A percentile compares a stretch with the other conserved stretches of the same genome.
Evolutionary conservation across 2,329 filamentous ascomycete genomes (phyloP).

Genomic region (Ampelomyces quisqualis): DNA sequence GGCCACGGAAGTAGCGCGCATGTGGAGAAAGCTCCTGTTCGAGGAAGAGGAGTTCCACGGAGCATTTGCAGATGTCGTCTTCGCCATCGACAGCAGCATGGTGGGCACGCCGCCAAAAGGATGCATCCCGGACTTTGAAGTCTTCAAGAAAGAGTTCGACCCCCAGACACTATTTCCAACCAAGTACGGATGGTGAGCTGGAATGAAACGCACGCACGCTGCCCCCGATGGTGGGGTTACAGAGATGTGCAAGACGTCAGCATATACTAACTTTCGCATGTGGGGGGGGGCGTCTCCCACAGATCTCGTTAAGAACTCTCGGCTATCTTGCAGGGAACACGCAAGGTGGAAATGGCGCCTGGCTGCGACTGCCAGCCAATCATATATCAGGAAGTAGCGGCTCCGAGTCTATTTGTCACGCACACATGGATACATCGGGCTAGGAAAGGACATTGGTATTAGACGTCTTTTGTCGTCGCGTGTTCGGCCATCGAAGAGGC

Average conservation of each 20-base stretch:
- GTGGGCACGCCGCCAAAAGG: conserved; percentile 36
- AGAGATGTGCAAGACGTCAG: conserved; percentile 17
- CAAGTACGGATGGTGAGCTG: conserved; percentile 21
- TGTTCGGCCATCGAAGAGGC: conserved; percentile 1
- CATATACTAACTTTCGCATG: too few relatives aligned
- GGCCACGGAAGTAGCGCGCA: conserved; percentile 45
- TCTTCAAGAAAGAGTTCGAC: conserved; percentile 46
- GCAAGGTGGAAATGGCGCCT: neutral
- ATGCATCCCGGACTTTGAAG: conserved; percentile 40
- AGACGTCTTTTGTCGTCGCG: conserved; percentile 1
- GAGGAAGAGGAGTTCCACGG: conserved; percentile 48
- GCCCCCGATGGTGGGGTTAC: conserved; percentile 14
- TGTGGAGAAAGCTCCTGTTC: conserved; percentile 49
- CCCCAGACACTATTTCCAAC: conserved; percentile 44
- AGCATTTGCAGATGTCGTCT: conserved; percentile 49
- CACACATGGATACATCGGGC: neutral
- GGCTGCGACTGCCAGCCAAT: conserved; percentile 15
- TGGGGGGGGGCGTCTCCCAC: conserved; percentile 7
- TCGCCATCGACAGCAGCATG: conserved; percentile 46
- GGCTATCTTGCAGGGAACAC: conserved; percentile 10
- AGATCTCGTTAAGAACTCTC: conserved; percentile 13
- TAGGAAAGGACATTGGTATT: conserved; percentile 1
- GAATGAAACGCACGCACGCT: conserved; percentile 1
- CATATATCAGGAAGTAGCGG: too few relatives aligned
- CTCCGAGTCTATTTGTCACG: conserved; percentile 1